phyloP scores from a whole-genome alignment of 371 early-diverging fungal genomes.

The Nematocida parisii region DNA sequence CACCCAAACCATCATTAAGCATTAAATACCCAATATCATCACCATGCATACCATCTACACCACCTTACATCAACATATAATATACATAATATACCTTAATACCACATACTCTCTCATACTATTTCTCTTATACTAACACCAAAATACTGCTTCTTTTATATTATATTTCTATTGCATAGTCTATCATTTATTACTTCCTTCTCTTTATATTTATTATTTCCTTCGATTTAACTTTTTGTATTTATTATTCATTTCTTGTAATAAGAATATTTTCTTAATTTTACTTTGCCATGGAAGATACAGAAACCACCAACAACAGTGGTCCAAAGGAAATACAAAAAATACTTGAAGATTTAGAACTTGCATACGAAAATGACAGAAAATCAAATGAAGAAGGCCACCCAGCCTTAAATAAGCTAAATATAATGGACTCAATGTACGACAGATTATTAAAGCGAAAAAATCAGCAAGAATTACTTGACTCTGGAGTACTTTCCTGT shows the following conservation, averaged over 20 bases:
- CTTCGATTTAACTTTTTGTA: neutral
- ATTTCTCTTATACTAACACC: too few species aligned
- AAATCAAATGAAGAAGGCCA: constrained; percentile 47
- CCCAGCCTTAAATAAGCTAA: constrained; percentile 73
- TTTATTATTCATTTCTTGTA: neutral
- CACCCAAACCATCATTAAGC: too few species aligned
- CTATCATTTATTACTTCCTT: too few species aligned
- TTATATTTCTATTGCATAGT: too few species aligned
- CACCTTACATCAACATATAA: too few species aligned
- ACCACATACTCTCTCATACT: too few species aligned
- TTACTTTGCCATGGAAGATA: constrained; percentile 15
- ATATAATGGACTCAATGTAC: constrained; percentile 75
- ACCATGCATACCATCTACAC: too few species aligned
- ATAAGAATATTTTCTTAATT: neutral
- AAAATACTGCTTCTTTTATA: too few species aligned
- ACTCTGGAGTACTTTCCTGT: constrained; percentile 78
- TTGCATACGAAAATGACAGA: constrained; percentile 13
- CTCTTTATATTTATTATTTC: too few species aligned
- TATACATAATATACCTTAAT: too few species aligned
- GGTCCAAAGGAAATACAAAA: constrained; percentile 14
- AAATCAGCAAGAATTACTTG: constrained; percentile 70
- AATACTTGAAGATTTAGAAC: constrained; percentile 35
- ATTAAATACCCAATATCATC: too few species aligned
- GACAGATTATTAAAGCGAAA: constrained; percentile 74
- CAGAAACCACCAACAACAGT: constrained; percentile 2